Percentiles rank a stretch among this genome's conserved stretches.
Conservation (phyloP, 78 protist species). For the Paulinella micropora region DNA sequence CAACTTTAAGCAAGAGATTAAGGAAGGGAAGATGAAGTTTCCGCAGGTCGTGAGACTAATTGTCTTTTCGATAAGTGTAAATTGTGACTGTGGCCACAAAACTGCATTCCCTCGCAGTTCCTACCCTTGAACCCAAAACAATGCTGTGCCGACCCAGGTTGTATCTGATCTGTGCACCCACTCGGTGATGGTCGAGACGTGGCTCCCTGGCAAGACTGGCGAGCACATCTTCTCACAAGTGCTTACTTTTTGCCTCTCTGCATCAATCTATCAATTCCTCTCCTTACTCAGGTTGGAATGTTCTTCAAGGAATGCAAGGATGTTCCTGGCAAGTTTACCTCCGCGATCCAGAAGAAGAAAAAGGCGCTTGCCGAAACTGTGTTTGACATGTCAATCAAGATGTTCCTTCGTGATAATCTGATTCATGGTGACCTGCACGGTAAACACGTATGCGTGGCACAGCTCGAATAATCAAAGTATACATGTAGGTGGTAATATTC, state of each 20-base stretch:
- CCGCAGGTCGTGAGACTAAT: too few relatives aligned
- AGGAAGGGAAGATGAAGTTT: neutral
- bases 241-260: too few relatives aligned
- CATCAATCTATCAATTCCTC: too few relatives aligned
- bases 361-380: neutral
- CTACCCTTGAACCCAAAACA: too few relatives aligned
- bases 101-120: neutral
- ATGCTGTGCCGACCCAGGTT: too few relatives aligned
- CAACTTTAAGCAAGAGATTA: neutral
- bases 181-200: too few relatives aligned
- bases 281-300: neutral
- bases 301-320: neutral
- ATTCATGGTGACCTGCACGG: constrained; percentile 10
- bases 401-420: constrained; percentile 5
- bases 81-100: neutral
- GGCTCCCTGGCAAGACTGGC: too few relatives aligned
- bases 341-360: neutral
- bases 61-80: too few relatives aligned
- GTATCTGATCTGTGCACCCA: too few relatives aligned
- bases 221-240: too few relatives aligned
- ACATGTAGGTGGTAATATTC: neutral
- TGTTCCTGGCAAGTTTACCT: neutral
- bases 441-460: neutral
- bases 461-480: neutral
- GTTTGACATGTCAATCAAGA: neutral